These are phyloP conservation scores for Saccharomyces hybrid DNA, from an alignment of 1,139 yeast species.

Conservation along the genomic window DNA sequence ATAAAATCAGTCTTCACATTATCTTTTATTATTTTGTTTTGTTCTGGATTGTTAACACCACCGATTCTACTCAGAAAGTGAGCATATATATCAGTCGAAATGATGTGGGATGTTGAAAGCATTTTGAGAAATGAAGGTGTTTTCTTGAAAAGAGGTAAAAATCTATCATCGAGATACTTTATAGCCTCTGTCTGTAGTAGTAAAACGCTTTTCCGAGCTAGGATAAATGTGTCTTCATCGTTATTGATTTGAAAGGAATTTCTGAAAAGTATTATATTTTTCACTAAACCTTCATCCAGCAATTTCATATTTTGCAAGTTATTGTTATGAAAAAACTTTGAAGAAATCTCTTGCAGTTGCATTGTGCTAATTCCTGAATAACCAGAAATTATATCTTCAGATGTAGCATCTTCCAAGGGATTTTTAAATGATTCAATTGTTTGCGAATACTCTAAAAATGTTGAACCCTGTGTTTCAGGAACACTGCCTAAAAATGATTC, in stretches of 20 bases:
- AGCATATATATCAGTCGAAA: not conserved
- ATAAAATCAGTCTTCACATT: conserved; percentile 1
- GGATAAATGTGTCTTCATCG: conserved; percentile 15
- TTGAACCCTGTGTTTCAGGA: conserved; percentile 10
- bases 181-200: conserved; percentile 47
- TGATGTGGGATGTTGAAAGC: conserved; percentile 20
- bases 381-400: conserved; percentile 23
- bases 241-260: not conserved
- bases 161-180: conserved; percentile 44
- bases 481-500: conserved; percentile 11
- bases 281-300: conserved; percentile 16
- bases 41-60: not conserved
- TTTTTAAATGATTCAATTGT: conserved; percentile 61
- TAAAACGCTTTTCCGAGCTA: conserved; percentile 52
- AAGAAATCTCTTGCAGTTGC: conserved; percentile 10
- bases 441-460: conserved; percentile 51
- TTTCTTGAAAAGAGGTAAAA: conserved; percentile 47
- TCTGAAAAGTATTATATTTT: conserved; percentile 12
- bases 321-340: conserved; percentile 12
- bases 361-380: conserved; percentile 9
- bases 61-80: not conserved
- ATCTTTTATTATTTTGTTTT: not conserved
- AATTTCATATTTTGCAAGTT: conserved; percentile 10
- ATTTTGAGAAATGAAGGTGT: conserved; percentile 43
- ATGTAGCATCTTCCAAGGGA: conserved; percentile 54